phyloP scores from a whole-genome alignment of 208 protist species.

The Leishmania arabica region DNA sequence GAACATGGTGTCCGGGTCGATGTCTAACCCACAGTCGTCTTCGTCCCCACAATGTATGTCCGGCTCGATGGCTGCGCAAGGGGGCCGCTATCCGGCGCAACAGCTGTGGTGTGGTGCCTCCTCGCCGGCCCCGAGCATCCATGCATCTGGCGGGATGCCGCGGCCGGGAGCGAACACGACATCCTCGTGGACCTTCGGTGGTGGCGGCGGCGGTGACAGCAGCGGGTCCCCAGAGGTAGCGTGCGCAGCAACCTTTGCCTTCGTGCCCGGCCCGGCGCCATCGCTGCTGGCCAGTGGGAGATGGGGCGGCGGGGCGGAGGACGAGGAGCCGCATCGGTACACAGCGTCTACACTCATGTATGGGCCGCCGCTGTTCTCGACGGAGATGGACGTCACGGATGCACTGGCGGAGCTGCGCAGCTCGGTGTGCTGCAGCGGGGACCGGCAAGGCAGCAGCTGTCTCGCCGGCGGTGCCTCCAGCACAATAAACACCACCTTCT shows the following conservation, averaged over 20 bases:
- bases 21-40: not conserved
- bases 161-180: not conserved
- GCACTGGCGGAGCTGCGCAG: constrained; percentile 33
- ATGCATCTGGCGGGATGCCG: not conserved
- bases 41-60: constrained; percentile 5
- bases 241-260: not conserved
- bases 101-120: constrained; percentile 5
- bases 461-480: not conserved
- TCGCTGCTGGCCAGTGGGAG: not conserved
- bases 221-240: not conserved
- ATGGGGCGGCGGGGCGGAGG: constrained; percentile 9
- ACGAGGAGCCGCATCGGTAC: constrained; percentile 12
- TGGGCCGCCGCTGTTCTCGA: constrained; percentile 28
- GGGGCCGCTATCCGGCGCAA: not conserved
- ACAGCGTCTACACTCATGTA: constrained; percentile 9
- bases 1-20: not conserved
- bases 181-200: not conserved
- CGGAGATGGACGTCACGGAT: constrained; percentile 38
- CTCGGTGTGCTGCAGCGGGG: constrained; percentile 15
- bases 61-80: not conserved
- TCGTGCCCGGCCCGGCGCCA: not conserved
- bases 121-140: not conserved
- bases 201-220: no score
- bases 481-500: not conserved
- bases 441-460: constrained; percentile 12